Evolutionary conservation across 805 yeast species (phyloP), one percentile per base, ranked within the genome.

Genomic region (Trichomonascus vanleenenianus): DNA sequence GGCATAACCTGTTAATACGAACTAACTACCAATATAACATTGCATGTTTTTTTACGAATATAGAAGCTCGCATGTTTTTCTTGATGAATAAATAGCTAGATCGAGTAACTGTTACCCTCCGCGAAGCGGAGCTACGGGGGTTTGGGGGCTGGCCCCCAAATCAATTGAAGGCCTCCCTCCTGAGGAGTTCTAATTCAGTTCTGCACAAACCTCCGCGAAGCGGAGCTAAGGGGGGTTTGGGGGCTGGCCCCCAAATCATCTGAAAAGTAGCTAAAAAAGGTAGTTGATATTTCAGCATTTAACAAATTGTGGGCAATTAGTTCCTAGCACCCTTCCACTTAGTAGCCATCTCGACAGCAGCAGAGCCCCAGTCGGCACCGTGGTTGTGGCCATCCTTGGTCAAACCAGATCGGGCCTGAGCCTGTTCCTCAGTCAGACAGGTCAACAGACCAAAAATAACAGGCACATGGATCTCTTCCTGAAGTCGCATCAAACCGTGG

Each of bases 281-380:
- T n/a, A n/a, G n/a, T n/a, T n/a, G n/a, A n/a, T n/a, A n/a, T n/a
- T n/a, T n/a, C n/a, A n/a, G n/a, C n/a, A n/a, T n/a, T n/a, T n/a
- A 22, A 22, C 8, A 22, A 5, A 15, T 35, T 19, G n/a, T n/a
- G n/a, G n/a, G n/a, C n/a, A 19, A 7, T 19, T 11, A 20, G 6
- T 27, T 14, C 14, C 30, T 30, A 18, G 14, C 42, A 19, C 15
- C 20, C 4, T 47, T 47, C 41, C 51, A 45, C 57, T 66, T 67
- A 49, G 49, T 40, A 11, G 65, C 82, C 97, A 93, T 91, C 70
- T 91, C 98, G 22, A 93, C 96, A 12, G 98, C 98, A 45, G 97
- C 96, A 31, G 94, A 89, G 55, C 95, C 98, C 98, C 98, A 91
- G 65, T 93, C 98, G 60, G 77, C 86, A 53, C 98, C 98, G 60